Percentiles rank a stretch among this genome's conserved stretches.
Evolutionary conservation across 768 basidiomycete species (phyloP).

Genomic region (Lactarius vividus): DNA sequence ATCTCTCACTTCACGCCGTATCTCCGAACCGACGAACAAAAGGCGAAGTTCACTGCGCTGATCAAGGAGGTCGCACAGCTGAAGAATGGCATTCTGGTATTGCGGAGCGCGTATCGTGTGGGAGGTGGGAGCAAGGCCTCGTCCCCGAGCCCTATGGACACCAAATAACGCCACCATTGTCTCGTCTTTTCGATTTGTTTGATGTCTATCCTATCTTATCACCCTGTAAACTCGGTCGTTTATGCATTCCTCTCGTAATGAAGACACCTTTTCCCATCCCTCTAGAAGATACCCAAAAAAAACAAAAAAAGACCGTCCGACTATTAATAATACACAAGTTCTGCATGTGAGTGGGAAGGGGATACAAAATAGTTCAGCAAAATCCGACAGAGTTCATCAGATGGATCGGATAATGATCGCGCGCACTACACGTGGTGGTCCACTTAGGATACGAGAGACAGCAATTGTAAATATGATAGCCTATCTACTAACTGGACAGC

Average conservation of each 20-base stretch:
- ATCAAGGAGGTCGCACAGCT: slow-evolving; percentile 77
- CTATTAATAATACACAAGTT: slow-evolving; percentile 25
- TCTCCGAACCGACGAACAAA: slow-evolving; percentile 64
- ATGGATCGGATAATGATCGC: slow-evolving; percentile 21
- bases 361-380: slow-evolving; percentile 21
- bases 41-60: slow-evolving; percentile 70
- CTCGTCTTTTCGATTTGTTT: not conserved
- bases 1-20: slow-evolving; percentile 79
- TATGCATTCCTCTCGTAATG: slow-evolving; percentile 10
- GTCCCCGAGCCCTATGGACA: slow-evolving; percentile 20
- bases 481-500: slow-evolving; percentile 20
- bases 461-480: slow-evolving; percentile 23
- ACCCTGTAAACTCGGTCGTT: slow-evolving; percentile 2
- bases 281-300: not conserved
- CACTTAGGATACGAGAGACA: not conserved
- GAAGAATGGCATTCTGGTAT: slow-evolving; percentile 60
- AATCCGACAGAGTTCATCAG: slow-evolving; percentile 4
- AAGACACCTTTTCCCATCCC: not conserved
- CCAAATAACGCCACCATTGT: slow-evolving; percentile 3
- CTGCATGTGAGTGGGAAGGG: slow-evolving; percentile 6
- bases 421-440: slow-evolving; percentile 22
- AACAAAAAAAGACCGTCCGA: slow-evolving; percentile 7
- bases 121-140: slow-evolving; percentile 21
- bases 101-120: slow-evolving; percentile 33
- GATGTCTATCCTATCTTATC: slow-evolving; percentile 9